These are phyloP conservation scores for Manihot esculenta DNA, from an alignment of 441 rosid species.

Conservation along the genomic window DNA sequence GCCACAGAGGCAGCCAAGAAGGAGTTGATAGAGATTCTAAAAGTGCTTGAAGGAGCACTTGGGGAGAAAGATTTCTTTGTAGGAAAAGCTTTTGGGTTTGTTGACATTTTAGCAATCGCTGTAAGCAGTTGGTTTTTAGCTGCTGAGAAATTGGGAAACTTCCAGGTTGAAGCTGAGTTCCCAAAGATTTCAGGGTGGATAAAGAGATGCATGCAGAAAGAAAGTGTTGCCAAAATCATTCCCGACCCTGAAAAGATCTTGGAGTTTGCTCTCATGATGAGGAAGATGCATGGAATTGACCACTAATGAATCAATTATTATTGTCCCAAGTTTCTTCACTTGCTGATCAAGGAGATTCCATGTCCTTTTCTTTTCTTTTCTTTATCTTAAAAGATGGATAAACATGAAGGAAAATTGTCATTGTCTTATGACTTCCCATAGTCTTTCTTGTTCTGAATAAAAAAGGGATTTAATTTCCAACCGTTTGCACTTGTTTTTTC, in stretches of 20 bases:
- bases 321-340: neutral
- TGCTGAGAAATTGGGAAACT: conserved; percentile 40
- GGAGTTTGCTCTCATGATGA: conserved; percentile 29
- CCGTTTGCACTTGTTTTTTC: too few species aligned
- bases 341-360: neutral
- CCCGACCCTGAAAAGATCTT: conserved; percentile 43
- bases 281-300: conserved; percentile 49
- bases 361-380: neutral
- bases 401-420: neutral
- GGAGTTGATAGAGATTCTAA: conserved; percentile 40
- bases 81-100: conserved; percentile 41
- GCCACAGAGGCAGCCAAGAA: conserved; percentile 34
- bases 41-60: conserved; percentile 46
- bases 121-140: conserved; percentile 39
- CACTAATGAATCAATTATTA: neutral
- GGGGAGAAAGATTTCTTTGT: conserved; percentile 45
- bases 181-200: conserved; percentile 50
- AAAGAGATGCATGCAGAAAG: conserved; percentile 42
- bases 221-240: conserved; percentile 37
- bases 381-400: neutral
- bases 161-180: conserved; percentile 35
- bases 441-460: neutral
- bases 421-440: neutral
- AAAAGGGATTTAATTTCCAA: neutral
- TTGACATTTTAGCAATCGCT: conserved; percentile 40